These are phyloP conservation scores for Penicillium fuscoglaucum DNA, from an alignment of 2,329 filamentous ascomycete species.

Conservation along the genomic window DNA sequence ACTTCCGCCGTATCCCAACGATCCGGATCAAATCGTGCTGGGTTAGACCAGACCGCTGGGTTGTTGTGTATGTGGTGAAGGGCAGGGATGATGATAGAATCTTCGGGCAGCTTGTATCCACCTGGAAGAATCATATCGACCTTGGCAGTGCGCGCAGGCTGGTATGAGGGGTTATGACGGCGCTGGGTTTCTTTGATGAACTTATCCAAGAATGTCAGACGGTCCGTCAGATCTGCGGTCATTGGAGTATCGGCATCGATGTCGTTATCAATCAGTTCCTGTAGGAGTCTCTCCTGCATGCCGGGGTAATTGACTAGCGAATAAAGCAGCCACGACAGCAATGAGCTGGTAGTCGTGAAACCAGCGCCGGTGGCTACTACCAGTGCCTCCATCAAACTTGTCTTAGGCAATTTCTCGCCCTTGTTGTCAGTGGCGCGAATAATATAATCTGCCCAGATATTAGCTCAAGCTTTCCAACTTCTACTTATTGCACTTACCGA, in stretches of 20 bases:
- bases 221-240: conserved; percentile 51
- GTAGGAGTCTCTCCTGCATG: conserved; percentile 58
- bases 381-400: conserved; percentile 39
- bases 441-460: conserved; percentile 48
- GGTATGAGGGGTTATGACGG: conserved; percentile 62
- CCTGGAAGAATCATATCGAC: conserved; percentile 60
- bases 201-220: conserved; percentile 47
- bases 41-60: conserved; percentile 59
- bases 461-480: not conserved
- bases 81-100: conserved; percentile 56
- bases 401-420: conserved; percentile 23
- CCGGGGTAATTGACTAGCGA: conserved; percentile 55
- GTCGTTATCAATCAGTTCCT: conserved; percentile 57
- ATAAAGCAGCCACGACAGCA: conserved; percentile 61
- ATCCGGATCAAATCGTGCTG: conserved; percentile 59
- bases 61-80: conserved; percentile 53
- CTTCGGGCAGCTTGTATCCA: conserved; percentile 58
- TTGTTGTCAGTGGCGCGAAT: conserved; percentile 45
- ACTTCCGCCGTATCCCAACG: conserved; percentile 58
- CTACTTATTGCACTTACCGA: conserved; percentile 13
- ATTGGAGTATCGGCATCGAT: conserved; percentile 47
- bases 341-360: conserved; percentile 62
- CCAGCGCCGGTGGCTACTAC: conserved; percentile 59
- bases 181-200: conserved; percentile 63
- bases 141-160: conserved; percentile 59